Conservation (phyloP, 495 filamentous ascomycete species). For the Parachaetomium inaequale region DNA sequence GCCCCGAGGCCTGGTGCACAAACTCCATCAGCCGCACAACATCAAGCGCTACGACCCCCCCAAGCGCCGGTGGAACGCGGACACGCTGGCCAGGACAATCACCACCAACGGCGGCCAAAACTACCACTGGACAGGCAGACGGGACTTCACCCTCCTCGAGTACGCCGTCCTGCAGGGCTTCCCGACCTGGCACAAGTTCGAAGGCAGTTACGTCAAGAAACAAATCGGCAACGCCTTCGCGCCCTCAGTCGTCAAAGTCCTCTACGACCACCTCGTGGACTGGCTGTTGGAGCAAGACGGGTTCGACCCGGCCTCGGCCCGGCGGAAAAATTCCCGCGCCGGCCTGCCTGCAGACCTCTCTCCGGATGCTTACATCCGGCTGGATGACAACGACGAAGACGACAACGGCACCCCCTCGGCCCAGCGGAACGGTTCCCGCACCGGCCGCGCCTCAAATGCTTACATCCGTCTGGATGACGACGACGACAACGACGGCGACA, state of each 20-base stretch:
- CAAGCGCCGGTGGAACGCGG: conserved; percentile 38
- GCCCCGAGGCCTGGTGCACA: conserved; percentile 41
- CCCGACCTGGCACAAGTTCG: conserved; percentile 61
- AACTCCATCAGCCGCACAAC: conserved; percentile 29
- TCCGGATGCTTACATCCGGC: not conserved
- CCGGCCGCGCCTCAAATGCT: too few relatives aligned
- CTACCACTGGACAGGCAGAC: conserved; percentile 66
- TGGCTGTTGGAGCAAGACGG: conserved; percentile 58
- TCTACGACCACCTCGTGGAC: conserved; percentile 57
- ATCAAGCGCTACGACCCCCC: conserved; percentile 25
- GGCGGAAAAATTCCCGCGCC: not conserved
- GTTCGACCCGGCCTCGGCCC: not conserved
- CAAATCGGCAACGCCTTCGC: conserved; percentile 92
- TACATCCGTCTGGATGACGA: not conserved
- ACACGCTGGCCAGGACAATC: conserved; percentile 52
- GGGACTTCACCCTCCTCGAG: conserved; percentile 68
- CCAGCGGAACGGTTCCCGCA: too few relatives aligned
- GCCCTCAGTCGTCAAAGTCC: conserved; percentile 54
- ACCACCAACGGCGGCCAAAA: conserved; percentile 65
- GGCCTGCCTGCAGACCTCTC: not conserved
- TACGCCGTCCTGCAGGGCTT: conserved; percentile 75
- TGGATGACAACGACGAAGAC: not conserved
- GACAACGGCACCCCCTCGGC: too few relatives aligned
- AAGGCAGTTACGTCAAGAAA: conserved; percentile 47
- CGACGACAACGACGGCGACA: not conserved